Base-by-base conservation (phyloP, 2,329 filamentous ascomycete species). In the Talaromyces atroroseus region DNA sequence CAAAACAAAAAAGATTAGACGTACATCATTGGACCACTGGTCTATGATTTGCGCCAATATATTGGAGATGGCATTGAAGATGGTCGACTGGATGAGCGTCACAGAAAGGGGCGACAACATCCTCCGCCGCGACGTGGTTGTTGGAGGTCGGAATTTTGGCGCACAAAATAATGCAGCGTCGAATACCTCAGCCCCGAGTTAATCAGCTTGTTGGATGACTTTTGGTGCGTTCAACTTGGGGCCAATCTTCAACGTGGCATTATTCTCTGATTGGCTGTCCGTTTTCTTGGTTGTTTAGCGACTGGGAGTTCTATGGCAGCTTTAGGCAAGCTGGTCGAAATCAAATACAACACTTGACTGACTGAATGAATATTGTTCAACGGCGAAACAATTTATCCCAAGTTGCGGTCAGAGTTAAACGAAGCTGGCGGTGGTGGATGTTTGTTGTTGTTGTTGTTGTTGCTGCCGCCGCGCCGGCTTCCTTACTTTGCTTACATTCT, bases 31-130 rank as follows among this genome's bases (percentile, higher is more conserved):
- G 44, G 68, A 65, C 57, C 68, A 63, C 60, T 71, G 70, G 60
- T 72, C 67, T 59, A 74, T 71, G 20, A 72, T 56, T 55, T 74
- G 71, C 5, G 71, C 71, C 21, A 72, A 61, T 58, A 74, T 38
- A 46, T 74, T 74, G 58, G 71, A 68, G 18, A 73, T 60, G 56
- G 69, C 69, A 59, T 73, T 73, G 3, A 74, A 63, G 38, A 70
- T 56, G 32, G 70, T 70, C 48, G 71, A 68, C 60, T 74, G 71
- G 52, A 71, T 65, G 32, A 72, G 63, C 24, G 71, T 72, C 57
- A 65, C 64, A 45, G 64, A 65, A 49, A 73, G 52, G 5, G 70
- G 62, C 49, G 68, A 71, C 48, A 46, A 52, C 59, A 60, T 60
- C 26, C 20, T 40, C 20, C 40, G 20, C 40, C 40, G 18, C 40